Base-by-base conservation (phyloP, 768 basidiomycete species). In the Auricularia auricula-judae region DNA sequence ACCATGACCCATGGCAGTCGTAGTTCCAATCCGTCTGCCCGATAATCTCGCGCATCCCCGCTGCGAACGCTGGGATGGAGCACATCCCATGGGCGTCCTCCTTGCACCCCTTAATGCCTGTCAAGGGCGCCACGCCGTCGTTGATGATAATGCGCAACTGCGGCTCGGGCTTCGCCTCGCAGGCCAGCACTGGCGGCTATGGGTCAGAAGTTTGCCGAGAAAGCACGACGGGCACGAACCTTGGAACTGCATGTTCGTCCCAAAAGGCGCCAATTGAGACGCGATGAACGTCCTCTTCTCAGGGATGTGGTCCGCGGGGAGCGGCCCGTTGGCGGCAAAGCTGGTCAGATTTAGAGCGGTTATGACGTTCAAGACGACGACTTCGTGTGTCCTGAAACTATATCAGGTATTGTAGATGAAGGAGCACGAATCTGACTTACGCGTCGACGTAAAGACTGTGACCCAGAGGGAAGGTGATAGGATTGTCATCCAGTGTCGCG, bases 351-450 rank as follows among this genome's bases (percentile, higher is more conserved):
- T 94, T 53, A 97, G 80, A 10, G 92, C 92, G 4, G 92, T 91
- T 39, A 96, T 79, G 42, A 92, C 83, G 69, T 93, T 88, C n/a
- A 93, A 75, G 0, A 94, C 85, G 44, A 94, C 89, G n/a, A 92
- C 90, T 69, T 96, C 93, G 65, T 95, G 94, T 1, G 89, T 91
- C 4, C 56, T 59, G 23, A n/a, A 18, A 18, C 47, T 1, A 42
- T 51, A 2, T 10, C 11, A 59, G 21, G 21, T 21, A 61, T 14
- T 36, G n/a, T 43, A 59, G 56, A 12, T 59, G 16, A 59, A 11
- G 2, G 29, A 29, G 29, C 29, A 2, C 29, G 29, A 29, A 0
- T 29, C 29, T 29, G 29, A 59, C 56, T 8, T 14, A 59, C 56
- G 91, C 91, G 71, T 96, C 93, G 5, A 93, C 91, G 65, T 93